Evolutionary conservation across 2,329 filamentous ascomycete species (phyloP), one percentile per base, ranked within the genome.

Genomic region (Colletotrichum shisoi): DNA sequence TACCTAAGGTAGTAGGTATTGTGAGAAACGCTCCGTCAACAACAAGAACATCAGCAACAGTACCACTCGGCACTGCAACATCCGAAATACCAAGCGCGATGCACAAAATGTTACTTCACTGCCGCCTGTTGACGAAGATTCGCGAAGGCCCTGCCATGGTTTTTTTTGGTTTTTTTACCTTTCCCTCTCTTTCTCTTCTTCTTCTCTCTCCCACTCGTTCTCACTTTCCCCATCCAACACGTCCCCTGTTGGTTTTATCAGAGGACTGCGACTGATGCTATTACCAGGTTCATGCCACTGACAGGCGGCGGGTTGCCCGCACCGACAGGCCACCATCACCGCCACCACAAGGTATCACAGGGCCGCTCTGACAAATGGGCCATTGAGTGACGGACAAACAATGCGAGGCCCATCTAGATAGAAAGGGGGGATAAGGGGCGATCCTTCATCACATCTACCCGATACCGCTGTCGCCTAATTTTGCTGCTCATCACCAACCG

Each of bases 301-400:
- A 48, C 45, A 19, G 21, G 42, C n/a, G 27, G 40, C n/a, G 27
- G 40, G n/a, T 27, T 48, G 42, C 54, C 27, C 34, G 24, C 56
- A 9, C 21, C 49, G 11, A 51, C 57, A 39, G 40, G 51, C 40
- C 34, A 51, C 42, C 40, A 31, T 40, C n/a, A 19, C 31, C 31
- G 31, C 8, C 7, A 9, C 31, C 8, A 34, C 31, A 34, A 3
- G 31, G 31, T 34, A 34, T 9, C 7, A 34, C 31, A 27, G 11
- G 27, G 42, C 27, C 24, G 52, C 45, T 44, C 34, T 19, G 60
- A n/a, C 40, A 67, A 63, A 63, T 67, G 46, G 46, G 40, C 46
- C 60, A 40, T 37, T 53, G 60, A 39, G 34, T 51, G 46, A 57
- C 60, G 42, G 46, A 39, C 64, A 58, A 53, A 67, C 53, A 54